phyloP scores from a whole-genome alignment of 2,329 filamentous ascomycete species.

The Aureobasidium sp. region DNA sequence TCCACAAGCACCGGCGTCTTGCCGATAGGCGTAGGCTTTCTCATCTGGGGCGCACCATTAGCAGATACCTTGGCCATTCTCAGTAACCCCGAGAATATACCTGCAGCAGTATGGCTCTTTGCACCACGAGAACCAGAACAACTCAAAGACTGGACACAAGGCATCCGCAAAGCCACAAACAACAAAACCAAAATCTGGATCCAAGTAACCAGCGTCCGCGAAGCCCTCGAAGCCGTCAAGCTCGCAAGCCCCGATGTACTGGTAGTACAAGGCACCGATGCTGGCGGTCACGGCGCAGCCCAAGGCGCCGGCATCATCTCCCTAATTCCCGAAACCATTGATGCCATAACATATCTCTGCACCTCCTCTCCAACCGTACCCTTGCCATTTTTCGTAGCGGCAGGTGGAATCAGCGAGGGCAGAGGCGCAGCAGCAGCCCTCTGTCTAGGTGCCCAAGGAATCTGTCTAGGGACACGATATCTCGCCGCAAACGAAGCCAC shows the following conservation, averaged over 20 bases:
- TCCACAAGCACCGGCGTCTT: constrained; percentile 22
- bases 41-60: constrained; percentile 40
- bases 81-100: constrained; percentile 36
- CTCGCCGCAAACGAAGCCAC: constrained; percentile 44
- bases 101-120: constrained; percentile 60
- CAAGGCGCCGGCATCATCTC: constrained; percentile 48
- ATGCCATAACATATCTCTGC: constrained; percentile 31
- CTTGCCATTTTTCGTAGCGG: constrained; percentile 37
- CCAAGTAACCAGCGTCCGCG: constrained; percentile 52
- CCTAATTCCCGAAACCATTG: constrained; percentile 50
- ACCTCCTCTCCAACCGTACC: constrained; percentile 16
- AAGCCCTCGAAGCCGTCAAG: constrained; percentile 42
- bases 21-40: constrained; percentile 54
- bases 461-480: constrained; percentile 57
- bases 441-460: constrained; percentile 44
- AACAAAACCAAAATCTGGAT: constrained; percentile 45
- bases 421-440: constrained; percentile 47
- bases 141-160: constrained; percentile 26
- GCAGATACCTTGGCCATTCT: constrained; percentile 45
- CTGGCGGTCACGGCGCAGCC: constrained; percentile 55
- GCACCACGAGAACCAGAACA: constrained; percentile 43
- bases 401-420: constrained; percentile 50
- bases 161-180: constrained; percentile 26
- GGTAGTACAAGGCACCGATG: constrained; percentile 55
- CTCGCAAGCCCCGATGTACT: constrained; percentile 47